Evolutionary conservation across 2,329 filamentous ascomycete species (phyloP), one percentile per base, ranked within the genome.

Genomic region (Cryphonectria japonica): DNA sequence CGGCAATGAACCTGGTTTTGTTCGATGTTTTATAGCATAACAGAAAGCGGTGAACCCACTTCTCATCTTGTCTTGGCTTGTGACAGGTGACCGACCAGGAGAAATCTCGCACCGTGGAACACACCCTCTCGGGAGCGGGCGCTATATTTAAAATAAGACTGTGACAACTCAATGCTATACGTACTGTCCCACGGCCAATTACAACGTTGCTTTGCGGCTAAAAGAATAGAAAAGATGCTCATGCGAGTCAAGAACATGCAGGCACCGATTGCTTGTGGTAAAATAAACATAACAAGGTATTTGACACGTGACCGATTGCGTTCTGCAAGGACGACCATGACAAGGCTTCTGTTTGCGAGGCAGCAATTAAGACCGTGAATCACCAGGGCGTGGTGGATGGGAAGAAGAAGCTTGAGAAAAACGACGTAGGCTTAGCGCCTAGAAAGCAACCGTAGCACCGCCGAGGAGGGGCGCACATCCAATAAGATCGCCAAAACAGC

Each of bases 21-120:
- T 22, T 63, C 32, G 11, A 37, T 37, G 41, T n/a, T 39, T 9
- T 26, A 39, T 63, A 41, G n/a, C 37, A 63, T 11, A 41, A n/a
- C 37, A 41, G 26, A 22, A 32, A 46, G 61, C 61, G 29, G 34
- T 22, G n/a, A 26, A 43, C 29, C 61, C 61, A 64, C 66, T 32
- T 32, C 66, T 32, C 19, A 62, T 60, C 39, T 50, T 46, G 16
- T 43, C 16, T 41, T 61, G 29, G 29, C 41, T 50, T 62, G 26
- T 68, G 66, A 68, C 66, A 68, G 66, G 26, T 68, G 66, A 39
- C 57, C 46, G 19, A 5, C 43, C 16, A 50, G 16, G 39, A 29
- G 26, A 5, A 50, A 50, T 13, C 16, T 68, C 54, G 66, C 54
- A 61, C 57, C 39, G 57, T 63, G 57, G 3, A 14, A 63, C 14